Conservation (phyloP, 192 early-diverging fungal genomes). For the Coemansia sp. region DNA sequence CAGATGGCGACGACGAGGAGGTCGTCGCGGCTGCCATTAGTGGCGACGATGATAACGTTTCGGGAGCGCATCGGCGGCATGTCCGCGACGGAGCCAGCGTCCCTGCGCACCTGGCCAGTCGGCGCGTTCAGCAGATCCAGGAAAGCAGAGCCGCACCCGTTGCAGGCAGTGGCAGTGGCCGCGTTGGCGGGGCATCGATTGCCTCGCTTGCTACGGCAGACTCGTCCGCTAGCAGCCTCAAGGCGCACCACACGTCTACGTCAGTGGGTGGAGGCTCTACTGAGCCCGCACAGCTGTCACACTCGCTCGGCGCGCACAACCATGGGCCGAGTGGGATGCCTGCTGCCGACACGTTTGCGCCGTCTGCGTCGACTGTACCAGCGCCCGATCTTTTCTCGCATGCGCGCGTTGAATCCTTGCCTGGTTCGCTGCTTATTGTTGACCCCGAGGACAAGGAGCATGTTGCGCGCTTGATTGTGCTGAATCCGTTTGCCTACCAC, state of each 20-base stretch:
- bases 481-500: slow-evolving; percentile 53
- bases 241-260: background rate
- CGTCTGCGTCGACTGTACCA: background rate
- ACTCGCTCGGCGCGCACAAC: background rate
- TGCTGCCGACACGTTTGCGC: background rate
- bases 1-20: background rate
- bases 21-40: background rate
- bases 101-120: background rate
- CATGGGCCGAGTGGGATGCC: too few species aligned
- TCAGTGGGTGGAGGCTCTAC: background rate
- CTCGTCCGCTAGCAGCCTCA: background rate
- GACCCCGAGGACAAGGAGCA: slow-evolving; percentile 33
- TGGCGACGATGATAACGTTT: background rate
- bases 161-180: slow-evolving; percentile 7
- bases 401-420: slow-evolving; percentile 36
- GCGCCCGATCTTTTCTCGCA: slow-evolving; percentile 24
- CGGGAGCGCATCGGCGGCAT: background rate
- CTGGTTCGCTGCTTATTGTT: slow-evolving; percentile 42
- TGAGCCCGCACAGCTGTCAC: background rate
- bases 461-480: slow-evolving; percentile 45
- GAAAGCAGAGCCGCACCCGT: slow-evolving; percentile 10
- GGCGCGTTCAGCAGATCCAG: slow-evolving; percentile 19
- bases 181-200: slow-evolving; percentile 27
- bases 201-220: slow-evolving; percentile 14
- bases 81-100: background rate